Evolutionary conservation across 202 grass and related monocot genomes (phyloP).

Genomic region (Bolboschoenoplectus hybrid): DNA sequence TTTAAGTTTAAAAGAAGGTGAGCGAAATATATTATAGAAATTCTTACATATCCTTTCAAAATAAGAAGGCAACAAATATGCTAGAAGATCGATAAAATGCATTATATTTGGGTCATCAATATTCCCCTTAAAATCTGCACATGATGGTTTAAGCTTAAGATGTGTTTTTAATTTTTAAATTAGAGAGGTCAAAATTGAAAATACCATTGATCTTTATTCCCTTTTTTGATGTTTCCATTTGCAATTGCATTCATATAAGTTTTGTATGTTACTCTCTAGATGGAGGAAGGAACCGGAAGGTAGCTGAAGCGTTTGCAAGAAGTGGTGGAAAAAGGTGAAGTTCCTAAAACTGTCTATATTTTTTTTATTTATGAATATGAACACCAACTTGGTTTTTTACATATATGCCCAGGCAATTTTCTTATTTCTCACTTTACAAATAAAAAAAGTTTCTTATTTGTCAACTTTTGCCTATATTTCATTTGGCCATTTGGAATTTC

Average conservation of each 20-base stretch:
- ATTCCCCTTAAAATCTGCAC: not conserved
- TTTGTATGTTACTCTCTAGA: constrained; percentile 49
- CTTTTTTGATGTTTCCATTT: not conserved
- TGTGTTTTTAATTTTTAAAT: not conserved
- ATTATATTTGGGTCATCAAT: not conserved
- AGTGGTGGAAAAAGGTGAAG: constrained; percentile 78
- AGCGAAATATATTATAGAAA: not conserved
- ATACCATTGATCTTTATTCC: not conserved
- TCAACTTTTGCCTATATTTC: not conserved
- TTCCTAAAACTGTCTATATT: constrained; percentile 38
- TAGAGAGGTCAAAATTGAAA: constrained; percentile 7
- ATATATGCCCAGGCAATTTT: not conserved
- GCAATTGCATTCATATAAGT: not conserved
- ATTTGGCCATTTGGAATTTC: not conserved
- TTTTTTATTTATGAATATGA: constrained; percentile 23
- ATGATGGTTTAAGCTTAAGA: not conserved
- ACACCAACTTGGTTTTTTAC: not conserved
- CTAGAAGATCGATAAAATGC: not conserved
- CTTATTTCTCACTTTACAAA: not conserved
- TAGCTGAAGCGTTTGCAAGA: constrained; percentile 93
- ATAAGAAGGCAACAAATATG: not conserved
- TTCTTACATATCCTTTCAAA: not conserved
- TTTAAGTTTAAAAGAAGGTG: not conserved
- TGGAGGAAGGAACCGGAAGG: constrained; percentile 91
- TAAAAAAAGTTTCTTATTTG: not conserved